Evolutionary conservation across 352 stramenopile genomes (phyloP).

Genomic region (Pythium rhizo-oryzae): DNA sequence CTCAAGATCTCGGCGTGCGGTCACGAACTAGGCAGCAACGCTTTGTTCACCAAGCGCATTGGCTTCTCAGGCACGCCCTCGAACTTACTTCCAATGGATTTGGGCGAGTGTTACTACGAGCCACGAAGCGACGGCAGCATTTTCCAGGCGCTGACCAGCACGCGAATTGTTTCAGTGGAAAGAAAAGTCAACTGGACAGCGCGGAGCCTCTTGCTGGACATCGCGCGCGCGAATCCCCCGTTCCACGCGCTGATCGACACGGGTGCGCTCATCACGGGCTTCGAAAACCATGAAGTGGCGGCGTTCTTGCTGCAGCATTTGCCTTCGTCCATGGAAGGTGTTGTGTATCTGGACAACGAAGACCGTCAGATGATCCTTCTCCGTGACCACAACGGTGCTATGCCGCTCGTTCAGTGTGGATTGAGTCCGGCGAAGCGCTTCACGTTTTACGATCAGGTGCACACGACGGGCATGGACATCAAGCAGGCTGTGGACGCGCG

Average conservation of each 20-base stretch:
- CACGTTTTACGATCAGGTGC: constrained; percentile 95
- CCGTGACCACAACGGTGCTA: constrained; percentile 94
- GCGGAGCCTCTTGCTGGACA: constrained; percentile 75
- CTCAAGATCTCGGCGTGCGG: constrained; percentile 99
- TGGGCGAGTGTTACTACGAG: constrained; percentile 99
- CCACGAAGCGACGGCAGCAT: constrained; percentile 98
- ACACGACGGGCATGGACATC: constrained; percentile 94
- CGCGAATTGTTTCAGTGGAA: constrained; percentile 90
- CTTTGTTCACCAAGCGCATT: constrained; percentile 97
- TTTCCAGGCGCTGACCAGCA: constrained; percentile 96
- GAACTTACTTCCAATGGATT: constrained; percentile 98
- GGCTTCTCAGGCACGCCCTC: constrained; percentile 99
- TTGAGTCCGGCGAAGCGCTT: constrained; percentile 86
- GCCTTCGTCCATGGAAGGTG: constrained; percentile 81
- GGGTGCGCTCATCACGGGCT: constrained; percentile 90
- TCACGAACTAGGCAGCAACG: constrained; percentile 98
- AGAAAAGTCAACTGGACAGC: constrained; percentile 85
- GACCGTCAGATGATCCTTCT: constrained; percentile 94
- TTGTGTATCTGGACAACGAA: constrained; percentile 89
- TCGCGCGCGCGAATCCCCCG: constrained; percentile 64
- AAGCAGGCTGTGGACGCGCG: constrained; percentile 89
- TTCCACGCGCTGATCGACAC: constrained; percentile 93
- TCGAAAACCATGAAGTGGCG: constrained; percentile 90
- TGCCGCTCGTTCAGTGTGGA: constrained; percentile 92
- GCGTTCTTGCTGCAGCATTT: constrained; percentile 79